A percentile compares a stretch with the other conserved stretches of the same genome.
These are phyloP conservation scores for Butyriboletus loyo DNA, from an alignment of 768 basidiomycete genomes.

Conservation along the genomic window DNA sequence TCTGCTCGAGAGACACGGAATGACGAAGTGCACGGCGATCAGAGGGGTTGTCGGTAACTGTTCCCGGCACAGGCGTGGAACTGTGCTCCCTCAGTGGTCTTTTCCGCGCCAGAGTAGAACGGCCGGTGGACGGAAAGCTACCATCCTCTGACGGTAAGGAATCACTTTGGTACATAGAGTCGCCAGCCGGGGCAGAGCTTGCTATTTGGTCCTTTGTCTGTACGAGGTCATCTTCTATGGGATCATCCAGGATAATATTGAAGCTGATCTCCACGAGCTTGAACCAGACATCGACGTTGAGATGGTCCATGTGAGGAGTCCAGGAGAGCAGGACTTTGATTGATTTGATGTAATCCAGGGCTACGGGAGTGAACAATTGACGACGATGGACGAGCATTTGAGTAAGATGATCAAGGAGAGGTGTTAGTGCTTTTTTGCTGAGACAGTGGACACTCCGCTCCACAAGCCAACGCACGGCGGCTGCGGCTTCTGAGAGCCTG, in stretches of 20 bases:
- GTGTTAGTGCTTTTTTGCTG: conserved; percentile 50
- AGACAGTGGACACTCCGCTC: conserved; percentile 58
- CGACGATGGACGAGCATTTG: conserved; percentile 54
- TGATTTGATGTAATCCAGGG: conserved; percentile 79
- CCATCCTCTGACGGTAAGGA: conserved; percentile 29
- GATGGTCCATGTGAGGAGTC: conserved; percentile 74
- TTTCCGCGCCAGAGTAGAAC: conserved; percentile 20
- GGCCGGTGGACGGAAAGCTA: conserved; percentile 31
- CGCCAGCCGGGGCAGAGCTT: conserved; percentile 8
- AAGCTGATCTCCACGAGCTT: conserved; percentile 67
- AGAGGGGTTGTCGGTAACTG: conserved; percentile 16
- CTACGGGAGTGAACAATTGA: conserved; percentile 57
- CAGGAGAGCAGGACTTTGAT: conserved; percentile 63
- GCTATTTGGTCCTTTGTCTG: conserved; percentile 23
- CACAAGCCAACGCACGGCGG: conserved; percentile 68
- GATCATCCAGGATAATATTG: conserved; percentile 70
- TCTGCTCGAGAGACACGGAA: conserved; percentile 53
- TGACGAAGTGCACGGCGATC: conserved; percentile 24
- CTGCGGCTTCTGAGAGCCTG: conserved; percentile 65
- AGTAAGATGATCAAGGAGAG: conserved; percentile 62
- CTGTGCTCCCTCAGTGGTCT: conserved; percentile 22
- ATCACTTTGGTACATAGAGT: conserved; percentile 36
- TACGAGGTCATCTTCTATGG: conserved; percentile 34
- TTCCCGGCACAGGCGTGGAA: conserved; percentile 18
- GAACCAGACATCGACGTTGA: conserved; percentile 66